These are phyloP conservation scores for Hortiboletus rubellus DNA, from an alignment of 1,284 basidiomycete genomes.

Conservation along the genomic window DNA sequence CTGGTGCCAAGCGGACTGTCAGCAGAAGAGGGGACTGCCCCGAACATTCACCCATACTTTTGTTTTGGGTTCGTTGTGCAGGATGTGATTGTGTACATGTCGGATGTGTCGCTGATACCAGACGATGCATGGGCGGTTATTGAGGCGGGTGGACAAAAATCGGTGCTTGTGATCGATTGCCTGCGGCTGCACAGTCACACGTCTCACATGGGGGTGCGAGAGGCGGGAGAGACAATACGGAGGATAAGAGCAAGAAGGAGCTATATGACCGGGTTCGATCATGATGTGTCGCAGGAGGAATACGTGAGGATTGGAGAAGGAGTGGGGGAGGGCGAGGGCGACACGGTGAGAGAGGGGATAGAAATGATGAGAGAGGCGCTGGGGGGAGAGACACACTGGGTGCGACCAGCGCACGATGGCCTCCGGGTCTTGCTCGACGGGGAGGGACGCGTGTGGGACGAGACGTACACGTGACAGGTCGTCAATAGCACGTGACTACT, in stretches of 20 bases:
- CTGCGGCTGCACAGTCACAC: slow-evolving; percentile 59
- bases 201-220: slow-evolving; percentile 71
- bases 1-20: slow-evolving; percentile 9
- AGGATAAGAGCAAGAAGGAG: slow-evolving; percentile 56
- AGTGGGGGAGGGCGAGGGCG: slow-evolving; percentile 45
- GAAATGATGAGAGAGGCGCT: slow-evolving; percentile 47
- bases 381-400: slow-evolving; percentile 50
- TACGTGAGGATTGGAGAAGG: slow-evolving; percentile 58
- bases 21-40: slow-evolving; percentile 6
- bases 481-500: slow-evolving; percentile 15
- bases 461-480: slow-evolving; percentile 40
- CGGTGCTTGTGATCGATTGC: slow-evolving; percentile 72
- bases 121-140: slow-evolving; percentile 63
- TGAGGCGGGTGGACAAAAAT: slow-evolving; percentile 38
- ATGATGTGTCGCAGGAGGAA: slow-evolving; percentile 68
- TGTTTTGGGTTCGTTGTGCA: slow-evolving; percentile 76
- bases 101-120: slow-evolving; percentile 75
- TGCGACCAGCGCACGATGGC: slow-evolving; percentile 72
- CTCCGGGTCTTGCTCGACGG: slow-evolving; percentile 49
- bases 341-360: slow-evolving; percentile 44
- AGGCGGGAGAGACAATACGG: slow-evolving; percentile 55
- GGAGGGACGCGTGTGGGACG: slow-evolving; percentile 48
- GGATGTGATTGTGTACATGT: slow-evolving; percentile 64
- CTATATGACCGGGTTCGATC: slow-evolving; percentile 73
- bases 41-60: slow-evolving; percentile 55